phyloP scores from a whole-genome alignment of 371 early-diverging fungal species.

The Mucor racemosus region DNA sequence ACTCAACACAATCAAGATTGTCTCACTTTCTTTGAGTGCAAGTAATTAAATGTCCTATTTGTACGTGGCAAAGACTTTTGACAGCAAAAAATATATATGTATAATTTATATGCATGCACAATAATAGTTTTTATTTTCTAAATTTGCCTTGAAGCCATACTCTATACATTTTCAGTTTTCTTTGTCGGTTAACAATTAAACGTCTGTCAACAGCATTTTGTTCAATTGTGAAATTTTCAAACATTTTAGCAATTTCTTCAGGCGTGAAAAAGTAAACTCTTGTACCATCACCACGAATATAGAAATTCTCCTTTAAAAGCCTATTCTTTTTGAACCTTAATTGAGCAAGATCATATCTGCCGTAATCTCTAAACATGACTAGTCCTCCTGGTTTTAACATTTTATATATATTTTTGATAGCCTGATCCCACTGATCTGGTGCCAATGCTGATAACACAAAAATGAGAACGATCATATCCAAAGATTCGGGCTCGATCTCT shows the following conservation, averaged over 20 bases:
- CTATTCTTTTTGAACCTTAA: slow-evolving; percentile 75
- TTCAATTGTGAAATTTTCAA: slow-evolving; percentile 67
- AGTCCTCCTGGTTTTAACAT: slow-evolving; percentile 78
- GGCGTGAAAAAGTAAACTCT: slow-evolving; percentile 70
- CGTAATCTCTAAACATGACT: slow-evolving; percentile 90
- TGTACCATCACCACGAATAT: slow-evolving; percentile 89
- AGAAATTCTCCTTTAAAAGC: slow-evolving; percentile 71
- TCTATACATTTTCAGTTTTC: slow-evolving; percentile 96
- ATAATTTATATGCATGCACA: too few species aligned
- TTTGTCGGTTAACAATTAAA: slow-evolving; percentile 92
- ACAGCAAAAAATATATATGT: too few species aligned
- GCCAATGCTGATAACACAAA: slow-evolving; percentile 87
- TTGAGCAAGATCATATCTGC: slow-evolving; percentile 86
- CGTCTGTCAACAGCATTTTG: slow-evolving; percentile 93
- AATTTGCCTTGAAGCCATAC: slow-evolving; percentile 98
- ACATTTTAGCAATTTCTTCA: slow-evolving; percentile 61
- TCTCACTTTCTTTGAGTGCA: too few species aligned
- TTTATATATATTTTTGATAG: slow-evolving; percentile 68
- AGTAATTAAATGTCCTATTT: background rate
- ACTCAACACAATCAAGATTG: background rate
- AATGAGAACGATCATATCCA: slow-evolving; percentile 81
- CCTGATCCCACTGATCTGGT: slow-evolving; percentile 78
- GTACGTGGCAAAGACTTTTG: background rate
- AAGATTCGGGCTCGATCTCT: slow-evolving; percentile 62
- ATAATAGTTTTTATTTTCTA: slow-evolving; percentile 56